These are phyloP conservation scores for Hysterangium stoloniferum DNA, from an alignment of 768 basidiomycete species.

Conservation along the genomic window DNA sequence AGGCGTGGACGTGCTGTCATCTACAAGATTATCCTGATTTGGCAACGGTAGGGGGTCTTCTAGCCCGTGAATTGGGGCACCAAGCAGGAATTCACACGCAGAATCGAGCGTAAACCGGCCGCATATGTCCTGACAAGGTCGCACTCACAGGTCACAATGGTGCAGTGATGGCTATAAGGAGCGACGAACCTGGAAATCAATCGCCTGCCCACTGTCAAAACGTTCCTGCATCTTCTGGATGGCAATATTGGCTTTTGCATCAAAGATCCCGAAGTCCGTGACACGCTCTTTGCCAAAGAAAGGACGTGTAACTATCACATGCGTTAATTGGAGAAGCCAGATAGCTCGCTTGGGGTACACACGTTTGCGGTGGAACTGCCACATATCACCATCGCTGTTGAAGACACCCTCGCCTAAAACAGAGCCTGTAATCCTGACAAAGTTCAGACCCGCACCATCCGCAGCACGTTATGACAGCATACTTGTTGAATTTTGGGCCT, in stretches of 20 bases:
- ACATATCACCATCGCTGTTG: slow-evolving; percentile 40
- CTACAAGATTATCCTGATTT: slow-evolving; percentile 11
- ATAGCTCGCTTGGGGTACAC: slow-evolving; percentile 6
- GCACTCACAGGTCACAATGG: slow-evolving; percentile 1
- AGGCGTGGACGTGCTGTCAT: slow-evolving; percentile 11
- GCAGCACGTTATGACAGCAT: neutral
- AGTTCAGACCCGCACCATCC: slow-evolving; percentile 1
- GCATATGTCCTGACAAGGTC: slow-evolving; percentile 35
- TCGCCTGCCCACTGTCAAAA: slow-evolving; percentile 36
- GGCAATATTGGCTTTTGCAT: slow-evolving; percentile 40
- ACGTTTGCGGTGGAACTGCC: slow-evolving; percentile 41
- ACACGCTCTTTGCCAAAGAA: slow-evolving; percentile 61
- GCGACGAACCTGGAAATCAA: slow-evolving; percentile 45
- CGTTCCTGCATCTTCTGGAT: slow-evolving; percentile 37
- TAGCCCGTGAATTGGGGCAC: slow-evolving; percentile 38
- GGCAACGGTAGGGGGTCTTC: slow-evolving; percentile 34
- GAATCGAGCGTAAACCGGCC: slow-evolving; percentile 53
- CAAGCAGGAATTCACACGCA: slow-evolving; percentile 51
- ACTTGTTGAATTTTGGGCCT: slow-evolving; percentile 1
- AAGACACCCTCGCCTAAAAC: slow-evolving; percentile 17
- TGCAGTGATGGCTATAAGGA: slow-evolving; percentile 12
- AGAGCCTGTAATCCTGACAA: slow-evolving; percentile 4
- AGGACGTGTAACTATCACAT: slow-evolving; percentile 45
- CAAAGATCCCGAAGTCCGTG: slow-evolving; percentile 56
- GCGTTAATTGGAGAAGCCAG: neutral